Evolutionary conservation across 2,329 filamentous ascomycete species (phyloP).

Genomic region (Penicillium oxalicum): DNA sequence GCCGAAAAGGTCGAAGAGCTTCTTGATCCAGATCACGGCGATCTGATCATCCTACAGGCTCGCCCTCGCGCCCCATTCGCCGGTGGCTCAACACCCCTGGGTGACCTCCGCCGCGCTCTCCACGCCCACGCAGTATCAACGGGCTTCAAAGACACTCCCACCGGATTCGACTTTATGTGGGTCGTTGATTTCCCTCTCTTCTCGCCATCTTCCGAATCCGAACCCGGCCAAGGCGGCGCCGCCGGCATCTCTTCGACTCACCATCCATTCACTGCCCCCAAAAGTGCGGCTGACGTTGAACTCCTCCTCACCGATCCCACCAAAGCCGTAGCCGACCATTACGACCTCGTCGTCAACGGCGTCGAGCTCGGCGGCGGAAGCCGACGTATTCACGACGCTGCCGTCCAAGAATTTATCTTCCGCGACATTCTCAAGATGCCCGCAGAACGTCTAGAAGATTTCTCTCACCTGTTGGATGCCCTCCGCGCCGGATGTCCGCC

Average conservation of each 20-base stretch:
- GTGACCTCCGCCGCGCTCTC: slow-evolving; percentile 64
- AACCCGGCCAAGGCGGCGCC: slow-evolving; percentile 73
- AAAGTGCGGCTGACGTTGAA: slow-evolving; percentile 64
- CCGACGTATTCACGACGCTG: slow-evolving; percentile 79
- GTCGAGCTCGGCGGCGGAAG: slow-evolving; percentile 91
- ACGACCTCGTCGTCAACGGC: slow-evolving; percentile 93
- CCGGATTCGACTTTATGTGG: slow-evolving; percentile 69
- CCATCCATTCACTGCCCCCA: slow-evolving; percentile 91
- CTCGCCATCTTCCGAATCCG: slow-evolving; percentile 59
- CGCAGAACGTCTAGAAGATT: slow-evolving; percentile 66
- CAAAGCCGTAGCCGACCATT: slow-evolving; percentile 73
- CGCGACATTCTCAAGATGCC: slow-evolving; percentile 75
- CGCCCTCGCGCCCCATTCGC: slow-evolving; percentile 58
- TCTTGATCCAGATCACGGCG: slow-evolving; percentile 59
- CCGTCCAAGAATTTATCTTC: slow-evolving; percentile 79
- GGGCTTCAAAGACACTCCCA: slow-evolving; percentile 47
- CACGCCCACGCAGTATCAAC: slow-evolving; percentile 63
- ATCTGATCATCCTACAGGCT: slow-evolving; percentile 76
- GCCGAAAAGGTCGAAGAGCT: slow-evolving; percentile 52
- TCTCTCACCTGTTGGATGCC: slow-evolving; percentile 77
- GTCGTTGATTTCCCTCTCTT: slow-evolving; percentile 90
- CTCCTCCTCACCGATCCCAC: slow-evolving; percentile 67
- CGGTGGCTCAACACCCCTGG: slow-evolving; percentile 68
- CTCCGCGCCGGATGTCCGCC: slow-evolving; percentile 83
- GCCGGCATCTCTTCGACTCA: slow-evolving; percentile 83